phyloP scores from a whole-genome alignment of 768 basidiomycete genomes.

The Cyclocybe aegerita region DNA sequence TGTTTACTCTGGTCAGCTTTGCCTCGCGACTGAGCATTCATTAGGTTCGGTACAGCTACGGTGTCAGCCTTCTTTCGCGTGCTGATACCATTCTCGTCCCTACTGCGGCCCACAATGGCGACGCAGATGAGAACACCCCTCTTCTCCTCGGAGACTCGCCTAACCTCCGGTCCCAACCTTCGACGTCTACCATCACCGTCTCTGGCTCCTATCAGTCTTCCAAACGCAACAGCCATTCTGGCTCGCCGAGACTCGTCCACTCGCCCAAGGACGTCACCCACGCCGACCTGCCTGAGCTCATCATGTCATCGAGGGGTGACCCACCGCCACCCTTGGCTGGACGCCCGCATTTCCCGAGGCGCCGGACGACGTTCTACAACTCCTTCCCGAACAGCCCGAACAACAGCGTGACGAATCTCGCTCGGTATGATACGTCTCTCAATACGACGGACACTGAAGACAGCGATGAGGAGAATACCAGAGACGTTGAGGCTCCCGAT shows the following conservation, averaged over 20 bases:
- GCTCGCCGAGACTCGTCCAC: too few species aligned
- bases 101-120: constrained; percentile 8
- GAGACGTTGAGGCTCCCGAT: too few species aligned
- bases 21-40: background rate
- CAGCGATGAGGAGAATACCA: constrained; percentile 19
- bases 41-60: constrained; percentile 91
- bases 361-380: constrained; percentile 50
- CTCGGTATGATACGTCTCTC: constrained; percentile 21
- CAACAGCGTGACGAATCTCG: constrained; percentile 34
- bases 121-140: constrained; percentile 32
- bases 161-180: constrained; percentile 14
- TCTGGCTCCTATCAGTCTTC: background rate
- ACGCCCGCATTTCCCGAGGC: constrained; percentile 18
- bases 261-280: too few species aligned
- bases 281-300: too few species aligned
- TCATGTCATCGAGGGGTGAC: background rate
- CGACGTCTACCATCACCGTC: constrained; percentile 10
- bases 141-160: constrained; percentile 24
- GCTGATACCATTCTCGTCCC: constrained; percentile 48
- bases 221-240: background rate
- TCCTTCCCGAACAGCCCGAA: constrained; percentile 66
- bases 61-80: constrained; percentile 76
- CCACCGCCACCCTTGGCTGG: background rate
- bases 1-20: background rate
- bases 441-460: constrained; percentile 18